Evolutionary conservation across 2,329 filamentous ascomycete genomes (phyloP).

Genomic region (Diaporthe citriasiana): DNA sequence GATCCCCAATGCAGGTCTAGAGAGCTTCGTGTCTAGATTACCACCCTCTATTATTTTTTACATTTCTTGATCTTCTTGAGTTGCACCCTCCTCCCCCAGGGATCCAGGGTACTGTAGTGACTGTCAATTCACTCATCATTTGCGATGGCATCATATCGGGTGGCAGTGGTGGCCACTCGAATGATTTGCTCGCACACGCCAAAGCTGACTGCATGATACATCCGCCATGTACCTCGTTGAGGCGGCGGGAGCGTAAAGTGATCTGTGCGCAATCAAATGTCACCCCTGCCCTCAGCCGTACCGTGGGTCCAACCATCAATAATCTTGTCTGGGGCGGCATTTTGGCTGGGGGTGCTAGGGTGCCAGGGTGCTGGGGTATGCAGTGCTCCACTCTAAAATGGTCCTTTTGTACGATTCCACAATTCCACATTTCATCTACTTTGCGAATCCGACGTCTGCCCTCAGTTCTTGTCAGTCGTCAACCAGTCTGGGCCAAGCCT

Average conservation of each 20-base stretch:
- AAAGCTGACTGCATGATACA: slow-evolving; percentile 30
- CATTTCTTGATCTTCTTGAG: background rate
- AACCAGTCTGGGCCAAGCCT: slow-evolving; percentile 9
- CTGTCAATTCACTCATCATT: background rate
- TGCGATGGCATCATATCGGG: slow-evolving; percentile 24
- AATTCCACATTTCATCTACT: slow-evolving; percentile 32
- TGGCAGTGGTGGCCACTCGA: slow-evolving; percentile 27
- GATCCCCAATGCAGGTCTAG: background rate
- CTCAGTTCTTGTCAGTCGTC: background rate
- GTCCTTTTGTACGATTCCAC: slow-evolving; percentile 28
- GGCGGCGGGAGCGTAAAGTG: background rate
- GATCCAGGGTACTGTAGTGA: background rate
- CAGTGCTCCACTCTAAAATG: background rate
- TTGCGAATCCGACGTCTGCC: slow-evolving; percentile 11
- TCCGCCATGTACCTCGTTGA: background rate
- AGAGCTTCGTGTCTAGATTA: background rate
- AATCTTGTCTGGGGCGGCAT: slow-evolving; percentile 18
- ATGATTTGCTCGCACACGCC: background rate
- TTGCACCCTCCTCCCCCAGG: background rate
- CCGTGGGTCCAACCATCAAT: background rate
- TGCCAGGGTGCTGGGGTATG: background rate
- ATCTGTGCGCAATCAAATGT: slow-evolving; percentile 1
- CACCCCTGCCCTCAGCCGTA: slow-evolving; percentile 24
- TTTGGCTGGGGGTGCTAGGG: background rate
- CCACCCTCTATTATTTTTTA: background rate